Evolutionary conservation across 192 early-diverging fungal genomes (phyloP).

Genomic region (Coemansia sp.): DNA sequence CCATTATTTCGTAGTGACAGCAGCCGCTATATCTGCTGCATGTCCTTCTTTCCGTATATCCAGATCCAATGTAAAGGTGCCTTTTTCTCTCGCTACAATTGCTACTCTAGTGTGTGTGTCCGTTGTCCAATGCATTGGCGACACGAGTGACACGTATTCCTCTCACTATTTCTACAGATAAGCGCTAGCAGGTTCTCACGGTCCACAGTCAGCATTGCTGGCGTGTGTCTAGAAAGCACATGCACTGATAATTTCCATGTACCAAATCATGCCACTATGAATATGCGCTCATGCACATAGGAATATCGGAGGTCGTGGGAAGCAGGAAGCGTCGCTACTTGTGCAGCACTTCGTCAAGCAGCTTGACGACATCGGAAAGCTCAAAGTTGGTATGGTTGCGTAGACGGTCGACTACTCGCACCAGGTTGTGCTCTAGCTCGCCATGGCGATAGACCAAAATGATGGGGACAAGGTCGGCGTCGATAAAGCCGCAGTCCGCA

Average conservation of each 20-base stretch:
- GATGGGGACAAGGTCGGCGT: constrained; percentile 30
- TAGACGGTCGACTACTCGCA: constrained; percentile 38
- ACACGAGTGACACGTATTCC: no score
- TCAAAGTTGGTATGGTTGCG: constrained; percentile 23
- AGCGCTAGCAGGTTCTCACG: not conserved
- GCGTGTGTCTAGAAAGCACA: no score
- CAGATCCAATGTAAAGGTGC: not conserved
- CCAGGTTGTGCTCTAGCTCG: constrained; percentile 37
- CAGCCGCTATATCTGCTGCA: not conserved
- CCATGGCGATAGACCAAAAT: constrained; percentile 38
- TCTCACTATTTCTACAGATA: no score
- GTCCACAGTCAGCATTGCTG: not conserved
- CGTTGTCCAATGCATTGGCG: no score
- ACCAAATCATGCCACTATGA: not conserved
- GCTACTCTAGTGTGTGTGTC: not conserved
- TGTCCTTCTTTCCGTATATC: not conserved
- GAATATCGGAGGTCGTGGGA: not conserved
- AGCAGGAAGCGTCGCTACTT: constrained; percentile 5
- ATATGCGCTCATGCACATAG: not conserved
- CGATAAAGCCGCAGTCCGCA: constrained; percentile 35
- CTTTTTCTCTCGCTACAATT: not conserved
- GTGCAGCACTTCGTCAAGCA: constrained; percentile 10
- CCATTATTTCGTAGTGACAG: not conserved
- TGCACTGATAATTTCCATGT: no score
- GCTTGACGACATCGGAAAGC: constrained; percentile 17